Base-by-base conservation (phyloP, 495 filamentous ascomycete genomes). In the Parachaetomium inaequale region DNA sequence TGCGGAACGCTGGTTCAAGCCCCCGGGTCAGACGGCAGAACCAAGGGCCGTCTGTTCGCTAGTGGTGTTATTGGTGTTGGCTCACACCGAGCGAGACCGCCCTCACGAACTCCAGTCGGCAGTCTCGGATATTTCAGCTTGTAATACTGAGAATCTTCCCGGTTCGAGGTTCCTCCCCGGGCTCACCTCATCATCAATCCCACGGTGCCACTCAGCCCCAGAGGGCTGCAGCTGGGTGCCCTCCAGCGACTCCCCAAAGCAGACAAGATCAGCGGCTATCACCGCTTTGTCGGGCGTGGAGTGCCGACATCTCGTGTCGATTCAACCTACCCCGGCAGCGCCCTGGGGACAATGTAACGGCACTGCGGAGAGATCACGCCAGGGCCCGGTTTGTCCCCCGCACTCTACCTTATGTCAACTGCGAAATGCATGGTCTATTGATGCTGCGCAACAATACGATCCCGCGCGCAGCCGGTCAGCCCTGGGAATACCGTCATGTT, bases 251-350 rank as follows among this genome's bases (percentile, higher is more conserved):
- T 40, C 12, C 40, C 38, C 21, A 26, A 61, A 36, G 19, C 26
- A n/a, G 58, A 26, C 19, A 55, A 43, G 58, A 61, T 61, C 50
- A 21, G 29, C 58, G 58, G 58, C 8, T 40, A 21, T 51, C 8
- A 11, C 49, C 47, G 49, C 42, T n/a, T 19, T 28, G 2, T 8
- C 47, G 6, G 46, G 46, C 46, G 45, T n/a, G 4, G 12, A 21
- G 21, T 60, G 47, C 58, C 49, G 57, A 25, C 36, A 60, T 42
- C 34, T 32, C 56, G 57, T 31, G 32, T 19, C 4, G 34, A 14
- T 28, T 38, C 34, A 59, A 2, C 34, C 26, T 36, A 25, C 36
- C 1, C 8, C 57, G 17, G 12, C 12, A 26, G 7, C 7, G 23
- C 12, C 45, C 23, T 32, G 31, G 25, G 46, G n/a, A n/a, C 49